Percentiles rank a stretch among this genome's conserved stretches.
Evolutionary conservation across 208 protist species (phyloP).

Genomic region (Trichomonas vaginalis): DNA sequence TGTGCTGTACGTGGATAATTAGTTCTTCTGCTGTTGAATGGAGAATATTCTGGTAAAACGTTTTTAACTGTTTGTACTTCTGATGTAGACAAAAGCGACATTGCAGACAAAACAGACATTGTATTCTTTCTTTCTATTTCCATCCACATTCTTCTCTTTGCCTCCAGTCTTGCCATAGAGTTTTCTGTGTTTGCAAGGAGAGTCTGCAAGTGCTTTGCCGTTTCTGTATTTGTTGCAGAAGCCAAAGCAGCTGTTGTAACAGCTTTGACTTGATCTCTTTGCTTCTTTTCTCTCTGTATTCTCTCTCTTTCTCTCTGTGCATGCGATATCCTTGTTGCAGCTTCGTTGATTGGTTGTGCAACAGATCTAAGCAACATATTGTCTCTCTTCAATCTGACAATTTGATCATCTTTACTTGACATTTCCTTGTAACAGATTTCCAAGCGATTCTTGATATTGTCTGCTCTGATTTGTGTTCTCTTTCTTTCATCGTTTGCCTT

Average conservation of each 20-base stretch:
- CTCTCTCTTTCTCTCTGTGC: neutral
- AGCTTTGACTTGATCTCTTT: neutral
- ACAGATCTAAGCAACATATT: neutral
- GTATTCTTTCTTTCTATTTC: neutral
- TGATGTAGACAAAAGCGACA: neutral
- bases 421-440: neutral
- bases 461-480: neutral
- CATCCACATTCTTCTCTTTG: neutral
- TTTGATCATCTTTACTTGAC: neutral
- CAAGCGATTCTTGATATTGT: neutral
- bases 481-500: neutral
- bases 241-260: neutral
- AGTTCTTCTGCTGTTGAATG: neutral
- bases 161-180: neutral
- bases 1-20: neutral
- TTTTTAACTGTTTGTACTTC: neutral
- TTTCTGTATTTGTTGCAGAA: neutral
- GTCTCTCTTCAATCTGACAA: neutral
- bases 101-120: neutral
- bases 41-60: neutral
- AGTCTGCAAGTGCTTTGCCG: neutral
- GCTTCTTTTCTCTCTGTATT: neutral
- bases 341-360: neutral
- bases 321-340: neutral
- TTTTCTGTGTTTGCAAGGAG: neutral